A percentile compares a stretch with the other conserved stretches of the same genome.
phyloP scores from a whole-genome alignment of 2,329 filamentous ascomycete genomes.

The Alternaria novae-zelandiae region DNA sequence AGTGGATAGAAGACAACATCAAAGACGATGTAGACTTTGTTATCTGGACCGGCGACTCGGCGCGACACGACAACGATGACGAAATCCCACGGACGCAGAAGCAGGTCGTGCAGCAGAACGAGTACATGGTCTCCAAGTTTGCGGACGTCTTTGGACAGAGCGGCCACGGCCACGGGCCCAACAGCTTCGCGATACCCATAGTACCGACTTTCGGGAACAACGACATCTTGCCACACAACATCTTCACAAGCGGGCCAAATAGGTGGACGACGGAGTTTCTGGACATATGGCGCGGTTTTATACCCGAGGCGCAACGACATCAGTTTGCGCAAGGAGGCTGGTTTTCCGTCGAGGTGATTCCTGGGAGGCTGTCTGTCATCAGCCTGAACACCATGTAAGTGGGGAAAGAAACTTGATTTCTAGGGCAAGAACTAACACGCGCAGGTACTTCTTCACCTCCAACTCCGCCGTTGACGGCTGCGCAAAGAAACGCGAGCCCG shows the following conservation, averaged over 20 bases:
- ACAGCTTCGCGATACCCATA: slow-evolving; percentile 74
- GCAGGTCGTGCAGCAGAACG: slow-evolving; percentile 81
- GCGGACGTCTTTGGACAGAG: slow-evolving; percentile 68
- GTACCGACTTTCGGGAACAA: slow-evolving; percentile 96
- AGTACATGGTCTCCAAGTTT: slow-evolving; percentile 77
- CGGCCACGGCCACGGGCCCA: slow-evolving; percentile 54
- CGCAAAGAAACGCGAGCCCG: slow-evolving; percentile 76
- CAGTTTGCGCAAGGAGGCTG: slow-evolving; percentile 91
- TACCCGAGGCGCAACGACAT: slow-evolving; percentile 90
- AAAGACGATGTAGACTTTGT: slow-evolving; percentile 86
- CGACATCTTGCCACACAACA: slow-evolving; percentile 96
- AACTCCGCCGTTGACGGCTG: slow-evolving; percentile 96
- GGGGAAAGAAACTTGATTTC: no score
- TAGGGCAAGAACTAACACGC: background rate
- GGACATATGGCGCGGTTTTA: slow-evolving; percentile 82
- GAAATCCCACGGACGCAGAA: slow-evolving; percentile 73
- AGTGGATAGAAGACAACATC: slow-evolving; percentile 82
- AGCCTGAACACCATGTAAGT: slow-evolving; percentile 84
- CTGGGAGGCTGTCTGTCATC: slow-evolving; percentile 82
- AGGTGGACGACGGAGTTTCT: slow-evolving; percentile 80
- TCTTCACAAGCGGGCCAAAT: slow-evolving; percentile 85
- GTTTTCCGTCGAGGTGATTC: slow-evolving; percentile 93
- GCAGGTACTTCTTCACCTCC: slow-evolving; percentile 85
- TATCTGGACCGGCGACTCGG: slow-evolving; percentile 90
- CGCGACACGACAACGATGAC: slow-evolving; percentile 88